These are phyloP conservation scores for Pseudogymnoascus sp. DNA, from an alignment of 2,329 filamentous ascomycete species.

Conservation along the genomic window DNA sequence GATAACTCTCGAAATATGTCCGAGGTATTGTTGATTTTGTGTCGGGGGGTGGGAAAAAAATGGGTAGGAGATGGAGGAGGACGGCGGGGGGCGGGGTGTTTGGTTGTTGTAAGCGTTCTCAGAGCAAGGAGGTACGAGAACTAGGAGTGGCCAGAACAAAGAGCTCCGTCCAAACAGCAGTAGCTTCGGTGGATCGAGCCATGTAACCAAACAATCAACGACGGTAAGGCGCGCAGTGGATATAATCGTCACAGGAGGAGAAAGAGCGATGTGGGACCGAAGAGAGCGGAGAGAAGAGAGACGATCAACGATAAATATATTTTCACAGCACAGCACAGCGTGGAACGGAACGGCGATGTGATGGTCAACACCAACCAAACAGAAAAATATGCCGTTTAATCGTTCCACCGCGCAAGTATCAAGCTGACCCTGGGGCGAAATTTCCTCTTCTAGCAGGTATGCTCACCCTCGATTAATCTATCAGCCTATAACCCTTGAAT, in stretches of 20 bases:
- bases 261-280: not conserved
- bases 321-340: not conserved
- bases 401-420: not conserved
- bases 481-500: not conserved
- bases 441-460: conserved; percentile 2
- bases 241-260: not conserved
- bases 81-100: not conserved
- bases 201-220: not conserved
- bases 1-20: not conserved
- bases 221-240: not conserved
- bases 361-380: not conserved
- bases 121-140: not conserved
- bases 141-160: not conserved
- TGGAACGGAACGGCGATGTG: not conserved
- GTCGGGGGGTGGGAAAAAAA: not conserved
- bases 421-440: not conserved
- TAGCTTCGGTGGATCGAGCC: conserved; percentile 1
- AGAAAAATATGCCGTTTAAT: not conserved
- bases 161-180: not conserved
- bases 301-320: not conserved
- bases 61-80: not conserved
- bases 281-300: not conserved
- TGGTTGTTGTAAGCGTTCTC: not conserved
- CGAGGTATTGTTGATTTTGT: not conserved
- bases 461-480: not conserved